Evolutionary conservation across 106 monocot genomes (phyloP).

Genomic region (Iris macrosiphon): DNA sequence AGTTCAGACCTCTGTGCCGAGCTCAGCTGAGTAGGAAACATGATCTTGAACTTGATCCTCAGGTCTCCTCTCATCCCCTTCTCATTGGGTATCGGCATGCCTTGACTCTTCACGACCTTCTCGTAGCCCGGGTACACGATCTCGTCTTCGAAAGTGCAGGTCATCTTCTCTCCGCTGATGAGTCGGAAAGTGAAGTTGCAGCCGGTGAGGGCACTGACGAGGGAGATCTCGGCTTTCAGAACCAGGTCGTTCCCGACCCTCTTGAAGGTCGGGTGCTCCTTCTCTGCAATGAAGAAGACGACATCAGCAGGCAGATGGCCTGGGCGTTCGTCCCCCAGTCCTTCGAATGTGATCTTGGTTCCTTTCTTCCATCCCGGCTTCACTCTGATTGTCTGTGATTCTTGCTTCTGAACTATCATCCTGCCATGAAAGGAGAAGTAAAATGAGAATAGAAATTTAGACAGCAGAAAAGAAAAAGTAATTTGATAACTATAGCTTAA

Average conservation of each 20-base stretch:
- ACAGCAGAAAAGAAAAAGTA: too few relatives aligned
- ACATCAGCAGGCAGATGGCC: conserved; percentile 30
- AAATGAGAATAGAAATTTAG: too few relatives aligned
- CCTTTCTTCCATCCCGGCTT: conserved; percentile 61
- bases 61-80: conserved; percentile 39
- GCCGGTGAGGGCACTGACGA: conserved; percentile 39
- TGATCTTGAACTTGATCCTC: conserved; percentile 35
- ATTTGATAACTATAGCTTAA: too few relatives aligned
- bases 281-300: conserved; percentile 37
- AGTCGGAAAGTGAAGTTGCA: conserved; percentile 39
- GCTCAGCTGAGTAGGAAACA: conserved; percentile 31
- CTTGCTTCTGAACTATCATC: conserved; percentile 20
- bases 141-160: conserved; percentile 26
- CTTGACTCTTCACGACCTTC: conserved; percentile 38
- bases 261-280: conserved; percentile 40
- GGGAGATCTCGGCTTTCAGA: conserved; percentile 39
- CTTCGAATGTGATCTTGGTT: conserved; percentile 49
- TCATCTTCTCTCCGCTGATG: conserved; percentile 39
- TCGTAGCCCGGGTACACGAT: conserved; percentile 47
- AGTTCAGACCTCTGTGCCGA: conserved; percentile 19
- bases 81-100: conserved; percentile 31
- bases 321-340: conserved; percentile 37
- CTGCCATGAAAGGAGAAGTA: conserved; percentile 8
- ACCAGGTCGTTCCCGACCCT: conserved; percentile 40
- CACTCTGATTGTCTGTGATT: conserved; percentile 31